Base-by-base conservation (phyloP, 768 basidiomycete species). In the Pleurotus sapidus region DNA sequence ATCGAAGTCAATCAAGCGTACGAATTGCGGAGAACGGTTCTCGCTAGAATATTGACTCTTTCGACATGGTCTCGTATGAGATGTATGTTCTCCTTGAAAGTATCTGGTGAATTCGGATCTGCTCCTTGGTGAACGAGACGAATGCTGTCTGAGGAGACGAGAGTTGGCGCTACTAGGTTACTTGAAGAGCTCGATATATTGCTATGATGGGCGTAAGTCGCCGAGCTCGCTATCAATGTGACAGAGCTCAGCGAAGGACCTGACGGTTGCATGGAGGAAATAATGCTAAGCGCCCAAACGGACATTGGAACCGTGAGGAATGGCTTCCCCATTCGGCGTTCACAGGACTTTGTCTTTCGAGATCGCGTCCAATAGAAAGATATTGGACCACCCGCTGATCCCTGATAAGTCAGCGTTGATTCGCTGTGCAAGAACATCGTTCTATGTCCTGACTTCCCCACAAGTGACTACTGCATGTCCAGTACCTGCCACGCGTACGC, bases 41-140 rank as follows among this genome's bases (percentile, higher is more conserved):
- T 73, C 0, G 84, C 81, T 2, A 82, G 68, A 2, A 67, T 66
- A 59, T 83, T 80, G 1, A 87, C 68, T 11, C 79, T 69, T 2
- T 74, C 60, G 24, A 86, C 75, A 17, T 83, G 78, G 39, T 80
- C 76, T 55, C 78, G 75, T 0, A 78, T 72, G 14, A 78, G 53
- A 40, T 75, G 76, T 1, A 86, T 59, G 64, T 84, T 84, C 50
- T 82, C 80, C 59, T 82, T 84, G 74, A 89, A 86, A n/a, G 76
- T 57, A 24, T 81, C 83, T 14, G 83, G 81, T 20, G 86, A 83
- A 58, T 82, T 87, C 14, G 78, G 80, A 58, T 88, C 86, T 7
- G 68, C 57, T 25, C 70, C 70, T 65, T 73, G 71, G 46, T 70
- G 68, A 11, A 71, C 48, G 37, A 54, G 37, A 20, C 51, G 51